Conservation (phyloP, 495 filamentous ascomycete species). For the Cetradonia linearis region DNA sequence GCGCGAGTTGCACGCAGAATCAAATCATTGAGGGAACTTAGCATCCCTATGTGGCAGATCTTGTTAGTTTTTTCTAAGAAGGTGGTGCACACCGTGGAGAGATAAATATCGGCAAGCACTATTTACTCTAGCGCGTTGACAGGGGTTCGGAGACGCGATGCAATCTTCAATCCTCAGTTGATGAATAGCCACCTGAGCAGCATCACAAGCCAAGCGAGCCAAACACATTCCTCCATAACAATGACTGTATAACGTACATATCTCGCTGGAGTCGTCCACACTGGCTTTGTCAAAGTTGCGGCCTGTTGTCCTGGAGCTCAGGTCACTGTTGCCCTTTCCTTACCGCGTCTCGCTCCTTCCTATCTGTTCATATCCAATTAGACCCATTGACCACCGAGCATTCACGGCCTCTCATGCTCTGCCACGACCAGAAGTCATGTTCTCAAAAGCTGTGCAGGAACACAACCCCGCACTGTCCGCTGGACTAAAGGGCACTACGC, state of each 20-base stretch:
- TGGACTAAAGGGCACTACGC: slow-evolving; percentile 12
- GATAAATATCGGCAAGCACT: not conserved
- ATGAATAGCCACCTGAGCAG: not conserved
- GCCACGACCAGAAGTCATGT: slow-evolving; percentile 19
- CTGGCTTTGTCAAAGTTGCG: slow-evolving; percentile 28
- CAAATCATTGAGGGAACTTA: not conserved
- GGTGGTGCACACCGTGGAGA: not conserved
- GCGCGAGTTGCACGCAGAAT: not conserved
- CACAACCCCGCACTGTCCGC: slow-evolving; percentile 6
- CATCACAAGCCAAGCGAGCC: not conserved
- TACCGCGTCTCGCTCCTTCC: slow-evolving; percentile 22
- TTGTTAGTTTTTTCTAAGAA: not conserved
- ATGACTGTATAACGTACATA: not conserved
- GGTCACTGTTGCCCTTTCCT: not conserved
- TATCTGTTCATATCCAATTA: slow-evolving; percentile 12
- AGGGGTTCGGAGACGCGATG: slow-evolving; percentile 5
- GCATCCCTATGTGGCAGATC: not conserved
- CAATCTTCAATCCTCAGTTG: too few species aligned
- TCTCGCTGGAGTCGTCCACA: not conserved
- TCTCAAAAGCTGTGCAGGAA: slow-evolving; percentile 21
- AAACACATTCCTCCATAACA: not conserved
- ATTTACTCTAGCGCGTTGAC: slow-evolving; percentile 12
- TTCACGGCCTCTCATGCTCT: slow-evolving; percentile 8
- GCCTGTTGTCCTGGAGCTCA: slow-evolving; percentile 13
- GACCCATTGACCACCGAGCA: slow-evolving; percentile 13